Evolutionary conservation across 2,329 filamentous ascomycete species (phyloP).

Genomic region (Colletotrichum endophyticum): DNA sequence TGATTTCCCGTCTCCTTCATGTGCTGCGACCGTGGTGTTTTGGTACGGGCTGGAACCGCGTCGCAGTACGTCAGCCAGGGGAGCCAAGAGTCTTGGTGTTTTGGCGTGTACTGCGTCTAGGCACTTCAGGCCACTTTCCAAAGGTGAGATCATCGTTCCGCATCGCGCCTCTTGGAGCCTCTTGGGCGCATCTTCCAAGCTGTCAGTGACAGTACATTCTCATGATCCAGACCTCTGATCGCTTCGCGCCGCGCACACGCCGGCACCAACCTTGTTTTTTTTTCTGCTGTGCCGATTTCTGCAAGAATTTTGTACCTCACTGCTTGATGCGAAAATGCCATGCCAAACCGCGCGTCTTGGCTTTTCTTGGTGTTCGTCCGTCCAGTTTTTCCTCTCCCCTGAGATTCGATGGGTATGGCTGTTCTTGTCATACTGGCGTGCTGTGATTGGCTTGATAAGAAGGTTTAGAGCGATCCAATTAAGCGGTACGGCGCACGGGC

Average conservation of each 20-base stretch:
- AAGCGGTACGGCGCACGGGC: not conserved
- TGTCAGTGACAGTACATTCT: fast-evolving
- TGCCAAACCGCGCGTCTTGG: conserved; percentile 1
- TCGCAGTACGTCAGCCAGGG: conserved; percentile 12
- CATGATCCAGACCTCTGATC: not conserved
- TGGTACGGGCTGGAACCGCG: not conserved
- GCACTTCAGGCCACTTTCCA: not conserved
- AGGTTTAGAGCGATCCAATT: not conserved
- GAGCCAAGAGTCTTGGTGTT: conserved; percentile 18
- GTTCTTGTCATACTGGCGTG: not conserved
- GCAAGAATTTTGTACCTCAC: not conserved
- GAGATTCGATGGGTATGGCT: not conserved
- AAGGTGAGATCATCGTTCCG: not conserved
- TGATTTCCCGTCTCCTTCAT: not conserved
- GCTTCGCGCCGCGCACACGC: not conserved
- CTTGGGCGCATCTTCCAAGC: not conserved
- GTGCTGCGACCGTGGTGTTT: not conserved
- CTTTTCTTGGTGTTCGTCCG: conserved; percentile 3
- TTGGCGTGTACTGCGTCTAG: not conserved
- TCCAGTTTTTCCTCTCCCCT: not conserved
- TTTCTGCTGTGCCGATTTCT: not conserved
- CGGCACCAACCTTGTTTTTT: not conserved
- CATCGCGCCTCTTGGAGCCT: not conserved
- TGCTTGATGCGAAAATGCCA: not conserved
- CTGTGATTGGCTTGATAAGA: conserved; percentile 2